A percentile compares a stretch with the other conserved stretches of the same genome.
These are phyloP conservation scores for Chlamydomonas urium DNA, from an alignment of 139 green algal species.

Conservation along the genomic window DNA sequence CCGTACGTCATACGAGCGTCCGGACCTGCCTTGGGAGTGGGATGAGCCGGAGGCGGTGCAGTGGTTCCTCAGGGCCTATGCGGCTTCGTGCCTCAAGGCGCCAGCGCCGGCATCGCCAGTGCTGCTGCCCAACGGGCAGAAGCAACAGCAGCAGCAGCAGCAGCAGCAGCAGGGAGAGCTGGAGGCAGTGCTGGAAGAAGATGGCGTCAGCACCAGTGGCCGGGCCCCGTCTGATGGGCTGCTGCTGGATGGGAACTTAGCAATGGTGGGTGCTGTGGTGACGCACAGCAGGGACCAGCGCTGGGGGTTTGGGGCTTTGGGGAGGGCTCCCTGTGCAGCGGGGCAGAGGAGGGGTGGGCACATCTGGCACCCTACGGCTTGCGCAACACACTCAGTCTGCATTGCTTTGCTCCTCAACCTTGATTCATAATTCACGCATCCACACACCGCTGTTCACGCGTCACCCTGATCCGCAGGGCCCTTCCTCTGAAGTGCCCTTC, in stretches of 20 bases:
- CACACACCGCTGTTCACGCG: background rate
- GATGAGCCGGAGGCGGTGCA: constrained; percentile 18
- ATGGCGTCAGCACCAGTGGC: background rate
- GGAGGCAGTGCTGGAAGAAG: background rate
- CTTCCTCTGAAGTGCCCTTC: background rate
- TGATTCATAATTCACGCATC: background rate
- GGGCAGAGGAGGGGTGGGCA: too few relatives aligned
- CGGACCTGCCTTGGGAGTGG: constrained; percentile 9
- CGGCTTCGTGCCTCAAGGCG: background rate
- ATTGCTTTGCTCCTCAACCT: background rate
- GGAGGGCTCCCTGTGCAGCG: too few relatives aligned
- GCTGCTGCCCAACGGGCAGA: background rate
- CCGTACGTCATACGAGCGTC: background rate
- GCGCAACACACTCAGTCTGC: background rate
- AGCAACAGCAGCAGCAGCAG: background rate
- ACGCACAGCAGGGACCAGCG: too few relatives aligned
- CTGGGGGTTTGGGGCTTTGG: too few relatives aligned
- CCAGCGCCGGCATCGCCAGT: background rate
- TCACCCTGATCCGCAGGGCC: background rate
- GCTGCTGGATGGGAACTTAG: background rate
- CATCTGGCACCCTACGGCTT: background rate
- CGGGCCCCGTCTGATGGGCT: background rate
- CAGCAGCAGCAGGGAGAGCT: background rate
- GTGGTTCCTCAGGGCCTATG: constrained; percentile 2
- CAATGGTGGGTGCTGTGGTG: background rate